Evolutionary conservation across 805 yeast species (phyloP).

Genomic region (Schwanniomyces vanrijiae): DNA sequence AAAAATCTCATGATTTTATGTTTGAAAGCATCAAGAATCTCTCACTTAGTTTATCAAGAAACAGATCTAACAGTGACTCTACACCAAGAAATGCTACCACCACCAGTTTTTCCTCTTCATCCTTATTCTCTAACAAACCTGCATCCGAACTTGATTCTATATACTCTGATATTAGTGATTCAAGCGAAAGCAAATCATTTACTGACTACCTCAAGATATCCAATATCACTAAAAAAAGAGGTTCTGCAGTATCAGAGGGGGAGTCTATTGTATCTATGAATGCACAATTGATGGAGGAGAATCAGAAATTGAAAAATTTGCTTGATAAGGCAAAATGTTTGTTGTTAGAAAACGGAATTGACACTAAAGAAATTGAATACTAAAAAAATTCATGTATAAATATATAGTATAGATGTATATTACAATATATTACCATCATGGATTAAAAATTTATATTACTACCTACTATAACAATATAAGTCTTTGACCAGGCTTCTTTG

Average conservation of each 20-base stretch:
- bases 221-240: not conserved
- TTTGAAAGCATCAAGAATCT: slow-evolving; percentile 30
- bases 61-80: slow-evolving; percentile 11
- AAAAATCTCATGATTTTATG: slow-evolving; percentile 25
- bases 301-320: slow-evolving; percentile 24
- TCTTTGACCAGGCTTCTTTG: no score
- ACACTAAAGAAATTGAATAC: slow-evolving; percentile 11
- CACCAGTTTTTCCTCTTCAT: slow-evolving; percentile 9
- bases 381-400: slow-evolving; percentile 4
- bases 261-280: not conserved
- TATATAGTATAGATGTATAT: not conserved
- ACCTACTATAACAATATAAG: no score
- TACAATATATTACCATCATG: not conserved
- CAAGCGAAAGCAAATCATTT: slow-evolving; percentile 13
- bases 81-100: slow-evolving; percentile 5
- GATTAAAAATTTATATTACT: no score
- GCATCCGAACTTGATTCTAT: slow-evolving; percentile 24
- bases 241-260: not conserved
- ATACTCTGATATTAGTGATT: slow-evolving; percentile 23
- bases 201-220: slow-evolving; percentile 23
- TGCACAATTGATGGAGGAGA: slow-evolving; percentile 19
- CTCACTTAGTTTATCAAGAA: slow-evolving; percentile 17
- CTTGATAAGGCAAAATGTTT: slow-evolving; percentile 24
- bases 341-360: slow-evolving; percentile 12
- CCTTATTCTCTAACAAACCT: slow-evolving; percentile 12